Evolutionary conservation across 768 basidiomycete species (phyloP), one percentile per base, ranked within the genome.

Genomic region (Porpolomopsis calyptriformis): DNA sequence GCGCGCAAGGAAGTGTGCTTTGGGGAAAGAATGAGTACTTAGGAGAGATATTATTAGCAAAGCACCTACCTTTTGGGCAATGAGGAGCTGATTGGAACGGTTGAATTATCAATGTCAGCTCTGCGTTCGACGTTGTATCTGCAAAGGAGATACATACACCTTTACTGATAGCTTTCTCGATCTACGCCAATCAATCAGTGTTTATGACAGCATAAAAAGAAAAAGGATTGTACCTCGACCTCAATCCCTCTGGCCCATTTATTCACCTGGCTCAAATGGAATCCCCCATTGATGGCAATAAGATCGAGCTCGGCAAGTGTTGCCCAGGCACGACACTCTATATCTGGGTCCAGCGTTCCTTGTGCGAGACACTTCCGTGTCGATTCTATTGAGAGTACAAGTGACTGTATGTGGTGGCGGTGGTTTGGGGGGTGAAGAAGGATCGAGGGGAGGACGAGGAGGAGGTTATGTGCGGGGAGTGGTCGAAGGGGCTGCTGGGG

Each of bases 241-340:
- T 74, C 76, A 6, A 80, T 62, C 23, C 68, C 75, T n/a, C 52
- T 53, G n/a, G 73, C 63, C 75, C 74, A 69, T 35, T 57, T 41
- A 57, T 72, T 50, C 48, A 65, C 66, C 2, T 60, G 61, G 20
- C 44, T 52, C 26, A 57, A 53, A 38, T 60, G 58, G 40, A 73
- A 63, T 20, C 76, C 73, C 18, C 74, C 69, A 12, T 62, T 58
- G 40, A 77, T 69, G 36, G 77, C 69, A 49, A 66, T 67, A 56
- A 86, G 68, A 2, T 83, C 85, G 1, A 84, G 54, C 59, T 88
- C 85, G 0, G 77, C 84, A 0, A 87, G 52, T 8, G 73, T 72
- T 1, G 78, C 77, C 77, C 80, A 85, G 1, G 82, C 82, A 6
- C 77, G 66, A 55, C 82, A 86, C 53, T 86, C 84, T 7, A 79